These are phyloP conservation scores for Hibiscus syriacus DNA, from an alignment of 345 rosid species.

Conservation along the genomic window DNA sequence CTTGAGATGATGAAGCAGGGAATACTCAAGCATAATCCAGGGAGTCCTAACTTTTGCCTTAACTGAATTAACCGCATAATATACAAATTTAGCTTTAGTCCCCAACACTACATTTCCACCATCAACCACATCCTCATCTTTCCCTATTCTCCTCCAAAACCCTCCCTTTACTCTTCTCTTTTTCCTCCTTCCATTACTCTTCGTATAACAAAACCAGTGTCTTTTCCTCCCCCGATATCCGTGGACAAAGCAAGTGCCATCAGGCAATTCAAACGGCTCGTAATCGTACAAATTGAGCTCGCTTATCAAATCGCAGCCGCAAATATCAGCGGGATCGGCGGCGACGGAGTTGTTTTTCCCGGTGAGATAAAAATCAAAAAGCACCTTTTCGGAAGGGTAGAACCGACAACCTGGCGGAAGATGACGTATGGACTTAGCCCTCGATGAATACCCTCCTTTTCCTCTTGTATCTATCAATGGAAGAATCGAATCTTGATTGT, in stretches of 20 bases:
- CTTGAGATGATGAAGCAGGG: conserved; percentile 28
- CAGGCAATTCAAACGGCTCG: conserved; percentile 37
- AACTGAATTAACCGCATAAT: conserved; percentile 25
- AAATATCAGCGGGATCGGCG: not conserved
- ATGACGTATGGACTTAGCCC: not conserved
- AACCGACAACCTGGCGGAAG: conserved; percentile 41
- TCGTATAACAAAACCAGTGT: conserved; percentile 45
- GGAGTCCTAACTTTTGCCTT: conserved; percentile 27
- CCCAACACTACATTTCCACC: conserved; percentile 29
- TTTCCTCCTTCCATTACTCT: conserved; percentile 3
- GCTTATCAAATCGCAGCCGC: conserved; percentile 28
- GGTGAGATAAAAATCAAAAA: conserved; percentile 33
- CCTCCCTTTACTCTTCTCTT: conserved; percentile 33
- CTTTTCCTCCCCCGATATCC: conserved; percentile 27
- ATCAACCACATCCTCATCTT: conserved; percentile 26
- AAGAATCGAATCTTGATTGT: conserved; percentile 4
- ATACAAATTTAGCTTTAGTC: conserved; percentile 29
- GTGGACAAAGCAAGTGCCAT: conserved; percentile 22
- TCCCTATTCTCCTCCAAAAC: conserved; percentile 38
- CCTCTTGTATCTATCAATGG: not conserved
- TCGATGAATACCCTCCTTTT: not conserved
- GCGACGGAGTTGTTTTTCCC: conserved; percentile 22
- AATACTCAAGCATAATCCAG: conserved; percentile 47
- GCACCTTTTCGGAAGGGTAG: conserved; percentile 38
- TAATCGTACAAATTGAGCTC: conserved; percentile 38